A percentile compares a stretch with the other conserved stretches of the same genome.
Evolutionary conservation across 352 stramenopile species (phyloP).

Genomic region (Lagenidium sp.): DNA sequence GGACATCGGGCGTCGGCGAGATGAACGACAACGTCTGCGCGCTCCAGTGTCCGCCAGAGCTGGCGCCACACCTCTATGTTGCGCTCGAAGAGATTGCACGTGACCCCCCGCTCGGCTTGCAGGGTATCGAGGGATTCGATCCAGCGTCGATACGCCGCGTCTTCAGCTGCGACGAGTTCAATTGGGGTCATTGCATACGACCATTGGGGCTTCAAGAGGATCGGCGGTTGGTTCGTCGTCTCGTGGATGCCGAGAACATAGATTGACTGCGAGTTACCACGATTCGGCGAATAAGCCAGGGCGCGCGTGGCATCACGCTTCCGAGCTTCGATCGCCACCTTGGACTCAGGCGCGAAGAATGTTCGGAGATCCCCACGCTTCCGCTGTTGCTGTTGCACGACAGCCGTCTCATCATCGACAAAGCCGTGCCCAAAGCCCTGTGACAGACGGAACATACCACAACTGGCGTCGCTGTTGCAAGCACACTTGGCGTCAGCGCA

Average conservation of each 20-base stretch:
- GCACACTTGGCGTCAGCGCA: no score
- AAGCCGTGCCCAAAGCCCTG: no score
- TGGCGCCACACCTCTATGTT: conserved; percentile 81
- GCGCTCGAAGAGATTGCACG: conserved; percentile 67
- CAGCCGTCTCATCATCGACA: no score
- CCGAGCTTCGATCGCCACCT: conserved; percentile 39
- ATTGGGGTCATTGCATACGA: conserved; percentile 53
- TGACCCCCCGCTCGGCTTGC: conserved; percentile 8
- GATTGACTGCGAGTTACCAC: conserved; percentile 61
- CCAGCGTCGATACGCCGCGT: conserved; percentile 48
- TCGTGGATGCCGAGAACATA: conserved; percentile 57
- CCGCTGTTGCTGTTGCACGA: no score
- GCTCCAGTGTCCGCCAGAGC: conserved; percentile 76
- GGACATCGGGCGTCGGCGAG: conserved; percentile 64
- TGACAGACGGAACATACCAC: no score
- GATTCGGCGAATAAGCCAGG: conserved; percentile 46
- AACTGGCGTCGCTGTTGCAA: no score
- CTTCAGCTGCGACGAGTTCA: conserved; percentile 44
- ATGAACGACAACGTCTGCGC: conserved; percentile 67
- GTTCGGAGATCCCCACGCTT: conserved; percentile 53
- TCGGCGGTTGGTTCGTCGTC: conserved; percentile 44
- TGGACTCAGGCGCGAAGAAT: conserved; percentile 56
- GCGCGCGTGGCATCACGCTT: conserved; percentile 62
- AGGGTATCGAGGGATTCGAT: conserved; percentile 21
- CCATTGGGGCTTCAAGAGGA: conserved; percentile 58